These are phyloP conservation scores for Camellia oleifera DNA, from an alignment of 179 eudicot species.

Conservation along the genomic window DNA sequence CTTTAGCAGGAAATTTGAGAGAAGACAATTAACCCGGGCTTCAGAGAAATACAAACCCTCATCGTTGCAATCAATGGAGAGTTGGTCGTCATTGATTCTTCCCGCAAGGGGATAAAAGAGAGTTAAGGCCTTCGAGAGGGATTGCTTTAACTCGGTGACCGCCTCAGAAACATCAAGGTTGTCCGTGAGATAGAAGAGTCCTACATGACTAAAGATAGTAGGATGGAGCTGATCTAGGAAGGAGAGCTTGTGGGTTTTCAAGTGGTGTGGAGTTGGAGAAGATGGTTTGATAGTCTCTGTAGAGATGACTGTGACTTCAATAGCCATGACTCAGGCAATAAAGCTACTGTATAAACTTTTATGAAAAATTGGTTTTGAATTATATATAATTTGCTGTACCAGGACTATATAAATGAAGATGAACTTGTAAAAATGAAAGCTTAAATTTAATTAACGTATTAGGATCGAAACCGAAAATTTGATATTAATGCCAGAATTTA, in stretches of 20 bases:
- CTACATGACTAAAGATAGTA: slow-evolving; percentile 22
- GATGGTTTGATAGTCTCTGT: slow-evolving; percentile 31
- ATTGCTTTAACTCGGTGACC: slow-evolving; percentile 22
- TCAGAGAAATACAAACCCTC: slow-evolving; percentile 27
- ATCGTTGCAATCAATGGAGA: slow-evolving; percentile 26
- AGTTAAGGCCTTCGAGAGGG: slow-evolving; percentile 19
- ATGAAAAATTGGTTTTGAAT: no score
- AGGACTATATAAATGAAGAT: no score
- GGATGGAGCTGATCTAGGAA: slow-evolving; percentile 32
- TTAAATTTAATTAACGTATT: no score
- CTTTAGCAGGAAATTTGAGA: slow-evolving; percentile 16
- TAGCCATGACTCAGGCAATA: neutral
- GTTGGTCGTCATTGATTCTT: slow-evolving; percentile 21
- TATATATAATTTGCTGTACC: no score
- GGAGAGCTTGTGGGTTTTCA: slow-evolving; percentile 24
- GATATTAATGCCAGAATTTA: no score
- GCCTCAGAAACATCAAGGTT: neutral
- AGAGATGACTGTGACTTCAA: slow-evolving; percentile 1
- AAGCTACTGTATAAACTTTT: neutral
- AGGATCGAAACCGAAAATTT: no score
- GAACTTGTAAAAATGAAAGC: no score
- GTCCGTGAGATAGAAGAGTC: slow-evolving; percentile 23
- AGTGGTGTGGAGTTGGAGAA: slow-evolving; percentile 26
- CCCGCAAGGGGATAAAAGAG: slow-evolving; percentile 25
- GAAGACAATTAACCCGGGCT: slow-evolving; percentile 18